A percentile compares a stretch with the other conserved stretches of the same genome.
phyloP scores from a whole-genome alignment of 495 filamentous ascomycete genomes.

The Hypoxylon intermedium region DNA sequence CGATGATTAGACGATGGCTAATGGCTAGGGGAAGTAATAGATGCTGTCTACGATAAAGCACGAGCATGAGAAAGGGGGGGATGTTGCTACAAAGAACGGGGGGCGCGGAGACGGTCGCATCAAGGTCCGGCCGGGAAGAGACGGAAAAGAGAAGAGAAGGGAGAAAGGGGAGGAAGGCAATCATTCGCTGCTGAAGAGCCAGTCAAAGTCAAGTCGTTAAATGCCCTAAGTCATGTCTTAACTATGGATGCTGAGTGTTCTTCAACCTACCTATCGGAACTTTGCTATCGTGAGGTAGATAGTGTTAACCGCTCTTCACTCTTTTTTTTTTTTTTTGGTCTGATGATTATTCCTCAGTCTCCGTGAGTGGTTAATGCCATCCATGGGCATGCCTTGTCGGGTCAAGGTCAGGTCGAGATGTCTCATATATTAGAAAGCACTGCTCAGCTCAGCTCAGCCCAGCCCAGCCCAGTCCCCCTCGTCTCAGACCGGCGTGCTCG shows the following conservation, averaged over 20 bases:
- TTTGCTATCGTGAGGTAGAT: no score
- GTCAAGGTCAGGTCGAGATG: not conserved
- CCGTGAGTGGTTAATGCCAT: no score
- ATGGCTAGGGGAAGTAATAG: slow-evolving; percentile 16
- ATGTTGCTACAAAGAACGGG: no score
- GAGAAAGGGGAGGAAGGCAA: not conserved
- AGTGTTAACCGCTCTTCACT: no score
- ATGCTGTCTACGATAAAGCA: slow-evolving; percentile 15
- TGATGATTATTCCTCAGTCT: no score
- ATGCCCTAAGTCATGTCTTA: not conserved
- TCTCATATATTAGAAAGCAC: not conserved
- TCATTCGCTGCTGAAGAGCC: not conserved
- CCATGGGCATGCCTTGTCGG: no score
- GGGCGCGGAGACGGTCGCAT: no score
- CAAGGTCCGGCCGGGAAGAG: not conserved
- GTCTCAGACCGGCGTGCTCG: not conserved
- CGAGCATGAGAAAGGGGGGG: not conserved
- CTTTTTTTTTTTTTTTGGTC: no score
- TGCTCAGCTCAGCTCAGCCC: not conserved
- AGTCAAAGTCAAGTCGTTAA: slow-evolving; percentile 12
- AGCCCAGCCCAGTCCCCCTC: not conserved
- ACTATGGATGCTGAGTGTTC: no score
- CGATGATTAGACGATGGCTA: slow-evolving; percentile 1
- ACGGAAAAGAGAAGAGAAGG: not conserved
- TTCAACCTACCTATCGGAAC: no score